Evolutionary conservation across 768 basidiomycete genomes (phyloP).

Genomic region (Serendipita vermifera): DNA sequence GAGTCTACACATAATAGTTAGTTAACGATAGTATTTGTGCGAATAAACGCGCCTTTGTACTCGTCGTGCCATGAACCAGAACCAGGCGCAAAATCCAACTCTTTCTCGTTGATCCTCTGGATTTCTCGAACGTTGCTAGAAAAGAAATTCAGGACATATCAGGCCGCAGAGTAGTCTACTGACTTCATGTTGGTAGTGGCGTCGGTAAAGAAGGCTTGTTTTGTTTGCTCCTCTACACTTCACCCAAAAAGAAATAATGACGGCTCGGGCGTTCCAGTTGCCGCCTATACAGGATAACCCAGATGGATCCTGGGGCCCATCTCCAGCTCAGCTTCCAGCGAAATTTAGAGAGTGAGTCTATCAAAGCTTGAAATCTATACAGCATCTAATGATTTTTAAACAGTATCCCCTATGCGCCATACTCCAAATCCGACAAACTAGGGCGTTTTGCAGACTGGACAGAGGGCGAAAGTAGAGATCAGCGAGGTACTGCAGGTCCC

Average conservation of each 20-base stretch:
- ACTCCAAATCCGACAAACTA: slow-evolving; percentile 97
- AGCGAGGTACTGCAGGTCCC: slow-evolving; percentile 31
- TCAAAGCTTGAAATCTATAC: not conserved
- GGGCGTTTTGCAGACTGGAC: slow-evolving; percentile 98
- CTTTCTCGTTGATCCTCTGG: slow-evolving; percentile 80
- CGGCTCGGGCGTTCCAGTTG: slow-evolving; percentile 61
- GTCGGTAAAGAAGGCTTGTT: slow-evolving; percentile 6
- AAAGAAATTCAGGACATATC: slow-evolving; percentile 9
- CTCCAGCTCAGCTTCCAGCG: slow-evolving; percentile 68
- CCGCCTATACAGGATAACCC: slow-evolving; percentile 84
- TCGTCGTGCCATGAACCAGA: slow-evolving; percentile 91
- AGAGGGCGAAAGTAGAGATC: slow-evolving; percentile 51
- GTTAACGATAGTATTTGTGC: not conserved
- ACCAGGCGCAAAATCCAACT: slow-evolving; percentile 62
- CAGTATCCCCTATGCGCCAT: slow-evolving; percentile 89
- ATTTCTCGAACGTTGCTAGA: slow-evolving; percentile 85
- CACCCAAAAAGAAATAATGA: slow-evolving; percentile 19
- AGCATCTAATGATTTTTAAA: not conserved
- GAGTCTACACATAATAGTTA: slow-evolving; percentile 45
- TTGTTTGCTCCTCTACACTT: slow-evolving; percentile 8
- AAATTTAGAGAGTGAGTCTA: slow-evolving; percentile 71
- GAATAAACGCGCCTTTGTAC: slow-evolving; percentile 56
- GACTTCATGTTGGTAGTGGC: slow-evolving; percentile 49
- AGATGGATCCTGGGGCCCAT: slow-evolving; percentile 87
- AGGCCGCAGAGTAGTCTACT: slow-evolving; percentile 20